These are phyloP conservation scores for Arabidopsis arenosa DNA, from an alignment of 345 rosid species.

Conservation along the genomic window DNA sequence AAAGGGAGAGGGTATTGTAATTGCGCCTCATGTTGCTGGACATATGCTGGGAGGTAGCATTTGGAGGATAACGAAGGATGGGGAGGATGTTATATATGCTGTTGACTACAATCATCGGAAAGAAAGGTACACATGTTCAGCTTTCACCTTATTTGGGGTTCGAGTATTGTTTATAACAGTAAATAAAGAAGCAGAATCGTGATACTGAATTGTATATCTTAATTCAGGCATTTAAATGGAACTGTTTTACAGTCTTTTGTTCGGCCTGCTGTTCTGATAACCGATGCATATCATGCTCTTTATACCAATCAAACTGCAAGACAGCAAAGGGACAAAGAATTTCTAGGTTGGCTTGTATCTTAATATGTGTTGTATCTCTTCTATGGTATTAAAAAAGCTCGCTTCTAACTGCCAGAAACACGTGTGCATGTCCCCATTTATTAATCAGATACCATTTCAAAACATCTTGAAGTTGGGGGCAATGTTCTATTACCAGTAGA, in stretches of 20 bases:
- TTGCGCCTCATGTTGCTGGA: slow-evolving; percentile 95
- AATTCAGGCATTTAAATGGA: slow-evolving; percentile 95
- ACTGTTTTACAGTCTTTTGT: slow-evolving; percentile 87
- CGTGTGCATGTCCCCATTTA: slow-evolving; percentile 10
- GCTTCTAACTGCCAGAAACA: slow-evolving; percentile 20
- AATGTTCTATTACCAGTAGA: slow-evolving; percentile 93
- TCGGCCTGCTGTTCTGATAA: slow-evolving; percentile 95
- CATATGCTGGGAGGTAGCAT: slow-evolving; percentile 95
- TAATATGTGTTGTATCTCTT: slow-evolving; percentile 14
- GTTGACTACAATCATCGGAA: slow-evolving; percentile 96
- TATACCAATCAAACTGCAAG: slow-evolving; percentile 76
- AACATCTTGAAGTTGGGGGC: slow-evolving; percentile 82
- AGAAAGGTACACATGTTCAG: slow-evolving; percentile 65
- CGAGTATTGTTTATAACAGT: slow-evolving; percentile 1
- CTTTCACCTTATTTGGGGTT: slow-evolving; percentile 32
- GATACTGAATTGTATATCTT: slow-evolving; percentile 35
- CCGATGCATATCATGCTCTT: slow-evolving; percentile 94
- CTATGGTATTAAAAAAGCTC: neutral
- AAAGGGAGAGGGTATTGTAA: slow-evolving; percentile 96
- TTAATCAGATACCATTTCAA: slow-evolving; percentile 56
- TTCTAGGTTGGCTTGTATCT: slow-evolving; percentile 58
- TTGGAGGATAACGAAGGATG: slow-evolving; percentile 98
- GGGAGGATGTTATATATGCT: slow-evolving; percentile 97
- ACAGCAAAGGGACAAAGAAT: slow-evolving; percentile 84
- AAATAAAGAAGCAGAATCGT: slow-evolving; percentile 3